phyloP scores from a whole-genome alignment of 2,329 filamentous ascomycete genomes.

The Zymoseptoria tritici region DNA sequence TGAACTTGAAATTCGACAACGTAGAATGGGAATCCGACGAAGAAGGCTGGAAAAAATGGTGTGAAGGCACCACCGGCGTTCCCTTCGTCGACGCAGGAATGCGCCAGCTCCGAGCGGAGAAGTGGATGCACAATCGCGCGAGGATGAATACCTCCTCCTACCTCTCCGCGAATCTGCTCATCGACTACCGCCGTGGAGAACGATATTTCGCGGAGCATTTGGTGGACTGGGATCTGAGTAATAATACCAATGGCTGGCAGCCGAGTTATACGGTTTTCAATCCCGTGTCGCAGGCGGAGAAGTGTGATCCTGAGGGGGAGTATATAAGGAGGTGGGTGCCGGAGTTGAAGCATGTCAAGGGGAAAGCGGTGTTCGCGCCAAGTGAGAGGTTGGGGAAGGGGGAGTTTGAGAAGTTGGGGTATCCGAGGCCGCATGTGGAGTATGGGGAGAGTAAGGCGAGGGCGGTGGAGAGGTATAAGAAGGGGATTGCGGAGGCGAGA shows the following conservation, averaged over 20 bases:
- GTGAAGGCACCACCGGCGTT: conserved; percentile 40
- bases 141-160: conserved; percentile 46
- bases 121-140: conserved; percentile 47
- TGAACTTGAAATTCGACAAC: conserved; percentile 46
- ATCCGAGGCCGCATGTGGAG: conserved; percentile 40
- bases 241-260: conserved; percentile 48
- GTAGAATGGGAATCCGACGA: conserved; percentile 46
- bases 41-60: conserved; percentile 45
- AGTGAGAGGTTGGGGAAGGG: conserved; percentile 36
- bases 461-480: conserved; percentile 38
- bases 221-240: conserved; percentile 42
- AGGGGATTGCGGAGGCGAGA: conserved; percentile 35
- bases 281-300: conserved; percentile 74
- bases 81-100: conserved; percentile 48
- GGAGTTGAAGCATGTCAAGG: conserved; percentile 53
- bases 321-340: conserved; percentile 81
- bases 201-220: conserved; percentile 46
- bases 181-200: conserved; percentile 45
- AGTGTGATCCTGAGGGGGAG: conserved; percentile 69
- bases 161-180: conserved; percentile 42
- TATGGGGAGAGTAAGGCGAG: conserved; percentile 38
- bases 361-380: conserved; percentile 45
- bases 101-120: conserved; percentile 43
- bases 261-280: conserved; percentile 46
- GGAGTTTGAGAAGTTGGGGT: conserved; percentile 44